Percentiles rank a stretch among this genome's conserved stretches.
Evolutionary conservation across 2,329 filamentous ascomycete species (phyloP).

Genomic region (Fusarium oxysporum): DNA sequence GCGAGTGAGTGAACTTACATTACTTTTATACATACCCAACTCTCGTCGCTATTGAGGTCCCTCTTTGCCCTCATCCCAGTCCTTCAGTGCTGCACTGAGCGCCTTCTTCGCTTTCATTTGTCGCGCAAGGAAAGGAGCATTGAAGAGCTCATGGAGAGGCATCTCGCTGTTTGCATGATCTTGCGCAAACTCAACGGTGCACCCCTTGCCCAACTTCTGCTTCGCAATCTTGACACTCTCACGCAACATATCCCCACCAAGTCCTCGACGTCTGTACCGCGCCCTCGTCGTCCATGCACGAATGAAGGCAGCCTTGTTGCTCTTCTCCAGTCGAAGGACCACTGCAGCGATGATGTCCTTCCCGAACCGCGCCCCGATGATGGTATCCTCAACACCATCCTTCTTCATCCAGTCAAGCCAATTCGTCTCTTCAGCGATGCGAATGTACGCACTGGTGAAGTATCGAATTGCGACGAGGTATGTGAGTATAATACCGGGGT

Average conservation of each 20-base stretch:
- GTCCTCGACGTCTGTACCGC: constrained; percentile 75
- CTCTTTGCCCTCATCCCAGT: constrained; percentile 27
- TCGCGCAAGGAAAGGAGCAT: constrained; percentile 64
- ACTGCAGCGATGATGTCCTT: constrained; percentile 75
- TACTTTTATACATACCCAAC: not conserved
- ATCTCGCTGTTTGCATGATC: constrained; percentile 79
- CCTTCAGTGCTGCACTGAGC: constrained; percentile 50
- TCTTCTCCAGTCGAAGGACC: constrained; percentile 68
- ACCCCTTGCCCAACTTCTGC: constrained; percentile 70
- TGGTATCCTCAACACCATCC: constrained; percentile 59
- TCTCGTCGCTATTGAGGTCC: not conserved
- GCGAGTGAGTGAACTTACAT: not conserved
- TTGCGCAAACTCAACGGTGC: constrained; percentile 74
- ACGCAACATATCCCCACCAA: constrained; percentile 78
- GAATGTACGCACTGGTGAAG: constrained; percentile 71
- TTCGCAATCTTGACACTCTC: constrained; percentile 75
- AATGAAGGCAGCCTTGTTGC: constrained; percentile 70
- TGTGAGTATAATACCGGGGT: constrained; percentile 70
- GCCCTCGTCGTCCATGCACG: constrained; percentile 83
- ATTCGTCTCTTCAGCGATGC: constrained; percentile 70
- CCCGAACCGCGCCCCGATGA: constrained; percentile 74
- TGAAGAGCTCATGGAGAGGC: constrained; percentile 70
- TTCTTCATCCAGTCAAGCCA: constrained; percentile 68
- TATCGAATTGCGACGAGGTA: constrained; percentile 71
- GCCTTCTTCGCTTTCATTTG: constrained; percentile 65